Percentiles rank a stretch among this genome's conserved stretches.
Conservation (phyloP, 305 asterid species). For the Ruellia speciosa region DNA sequence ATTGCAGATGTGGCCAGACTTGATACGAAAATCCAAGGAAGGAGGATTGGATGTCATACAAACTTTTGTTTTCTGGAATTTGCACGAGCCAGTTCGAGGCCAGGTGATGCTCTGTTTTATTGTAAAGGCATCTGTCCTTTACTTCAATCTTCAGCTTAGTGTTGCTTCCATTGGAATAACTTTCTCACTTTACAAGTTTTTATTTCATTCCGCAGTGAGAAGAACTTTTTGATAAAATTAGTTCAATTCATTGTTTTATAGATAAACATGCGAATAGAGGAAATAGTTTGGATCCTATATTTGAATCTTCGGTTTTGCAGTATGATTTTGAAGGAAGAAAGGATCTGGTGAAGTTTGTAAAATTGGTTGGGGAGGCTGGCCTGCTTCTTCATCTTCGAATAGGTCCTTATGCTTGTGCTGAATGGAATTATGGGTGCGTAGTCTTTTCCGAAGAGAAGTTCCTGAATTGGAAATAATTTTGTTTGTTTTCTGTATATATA, state of each 20-base stretch:
- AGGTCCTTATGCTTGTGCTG: conserved; percentile 95
- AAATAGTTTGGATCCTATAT: neutral
- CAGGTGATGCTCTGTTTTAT: conserved; percentile 36
- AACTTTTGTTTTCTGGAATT: conserved; percentile 87
- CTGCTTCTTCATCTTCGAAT: conserved; percentile 70
- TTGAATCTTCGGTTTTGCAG: conserved; percentile 34
- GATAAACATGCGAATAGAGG: neutral
- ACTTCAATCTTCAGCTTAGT: neutral
- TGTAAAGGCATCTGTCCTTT: neutral
- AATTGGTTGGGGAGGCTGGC: conserved; percentile 72
- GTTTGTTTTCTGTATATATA: neutral
- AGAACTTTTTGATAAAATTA: neutral
- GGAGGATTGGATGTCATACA: conserved; percentile 87
- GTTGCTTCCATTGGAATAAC: no score
- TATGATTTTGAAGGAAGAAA: conserved; percentile 81
- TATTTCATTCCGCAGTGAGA: no score
- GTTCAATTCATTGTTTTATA: neutral
- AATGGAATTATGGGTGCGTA: conserved; percentile 94
- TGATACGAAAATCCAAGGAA: conserved; percentile 75
- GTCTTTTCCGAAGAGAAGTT: neutral
- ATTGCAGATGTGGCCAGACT: conserved; percentile 86
- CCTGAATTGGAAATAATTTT: neutral
- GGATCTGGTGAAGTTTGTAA: conserved; percentile 80
- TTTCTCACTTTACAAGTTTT: no score
- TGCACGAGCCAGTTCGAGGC: conserved; percentile 82